Evolutionary conservation across 768 basidiomycete genomes (phyloP).

Genomic region (Xerocomus spinulosus): DNA sequence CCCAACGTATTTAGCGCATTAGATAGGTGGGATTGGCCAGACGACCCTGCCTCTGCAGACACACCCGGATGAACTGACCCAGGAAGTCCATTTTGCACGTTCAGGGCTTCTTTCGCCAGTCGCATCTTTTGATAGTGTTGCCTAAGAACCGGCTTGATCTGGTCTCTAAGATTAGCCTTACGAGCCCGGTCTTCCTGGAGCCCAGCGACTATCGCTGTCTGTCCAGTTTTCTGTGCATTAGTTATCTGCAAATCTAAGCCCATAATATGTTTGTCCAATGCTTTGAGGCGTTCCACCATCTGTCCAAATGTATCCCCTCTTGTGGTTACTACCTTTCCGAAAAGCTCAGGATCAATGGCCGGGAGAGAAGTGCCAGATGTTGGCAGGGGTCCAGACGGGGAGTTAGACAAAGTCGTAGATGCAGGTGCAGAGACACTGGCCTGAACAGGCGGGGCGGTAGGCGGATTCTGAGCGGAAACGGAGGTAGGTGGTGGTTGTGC

Average conservation of each 20-base stretch:
- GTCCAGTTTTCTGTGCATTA: conserved; percentile 16
- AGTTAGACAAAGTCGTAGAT: conserved; percentile 7
- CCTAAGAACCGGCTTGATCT: conserved; percentile 13
- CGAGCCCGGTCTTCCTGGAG: conserved; percentile 9
- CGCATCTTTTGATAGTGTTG: conserved; percentile 14
- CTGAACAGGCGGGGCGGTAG: conserved; percentile 11
- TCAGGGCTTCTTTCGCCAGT: conserved; percentile 10
- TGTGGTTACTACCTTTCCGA: conserved; percentile 13
- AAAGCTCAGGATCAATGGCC: conserved; percentile 1
- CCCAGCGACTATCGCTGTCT: conserved; percentile 6
- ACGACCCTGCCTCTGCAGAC: conserved; percentile 7
- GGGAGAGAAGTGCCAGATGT: conserved; percentile 8
- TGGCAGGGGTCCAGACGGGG: conserved; percentile 6
- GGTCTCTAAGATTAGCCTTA: conserved; percentile 6
- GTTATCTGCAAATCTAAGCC: conserved; percentile 14
- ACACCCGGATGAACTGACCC: conserved; percentile 3
- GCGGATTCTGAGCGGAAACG: neutral
- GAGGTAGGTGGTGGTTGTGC: conserved; percentile 15
- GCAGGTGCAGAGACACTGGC: neutral
- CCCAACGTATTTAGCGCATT: conserved; percentile 2
- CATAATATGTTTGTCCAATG: conserved; percentile 14
- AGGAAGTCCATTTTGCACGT: conserved; percentile 2
- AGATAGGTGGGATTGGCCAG: conserved; percentile 8
- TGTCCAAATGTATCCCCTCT: conserved; percentile 17
- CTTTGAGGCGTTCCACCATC: conserved; percentile 21